Evolutionary conservation across 495 filamentous ascomycete species (phyloP), one percentile per base, ranked within the genome.

Genomic region (Daldinia caldariorum): DNA sequence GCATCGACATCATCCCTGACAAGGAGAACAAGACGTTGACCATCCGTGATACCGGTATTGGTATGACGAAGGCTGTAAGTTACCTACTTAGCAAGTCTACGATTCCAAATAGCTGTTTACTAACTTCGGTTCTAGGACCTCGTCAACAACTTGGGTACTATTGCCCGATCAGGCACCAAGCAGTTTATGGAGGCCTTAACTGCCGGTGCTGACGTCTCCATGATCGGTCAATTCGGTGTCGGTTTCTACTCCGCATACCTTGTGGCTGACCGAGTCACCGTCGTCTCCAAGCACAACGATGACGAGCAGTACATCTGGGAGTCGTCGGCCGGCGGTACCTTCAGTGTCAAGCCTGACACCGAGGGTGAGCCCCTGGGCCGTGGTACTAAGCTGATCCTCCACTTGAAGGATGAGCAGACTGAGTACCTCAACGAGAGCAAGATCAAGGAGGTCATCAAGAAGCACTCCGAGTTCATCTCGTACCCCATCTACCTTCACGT

Each of bases 241-340:
- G 95, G 95, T 92, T 99, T 99, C 92, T 99, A 99, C 89, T 99
- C 95, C 58, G 95, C 95, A 71, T 99, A 99, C 88, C 93, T 99
- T 61, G 95, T 99, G 75, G 95, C 95, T 76, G 95, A 99, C 89
- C 88, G 87, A 69, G 95, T 99, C 73, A 96, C 92, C 74, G 93
- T 98, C 75, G 77, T 97, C 78, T 97, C 94, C 73, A 99, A 97
- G 89, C 85, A 97, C 89, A 99, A 99, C 80, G 95, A 99, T 86
- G 95, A 99, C 76, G 95, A 98, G 88, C 95, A 99, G 86, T 99
- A 99, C 87, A 87, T 97, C 82, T 99, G 95, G 95, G 95, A 98
- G 88, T 99, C 95, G 35, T 90, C 88, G 78, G 95, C 95, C 69
- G 95, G 95, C 82, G 95, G 95, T 72, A 98, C 95, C 78, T 99